Base-by-base conservation (phyloP, 345 rosid genomes). In the Raphanus raphanistrum region DNA sequence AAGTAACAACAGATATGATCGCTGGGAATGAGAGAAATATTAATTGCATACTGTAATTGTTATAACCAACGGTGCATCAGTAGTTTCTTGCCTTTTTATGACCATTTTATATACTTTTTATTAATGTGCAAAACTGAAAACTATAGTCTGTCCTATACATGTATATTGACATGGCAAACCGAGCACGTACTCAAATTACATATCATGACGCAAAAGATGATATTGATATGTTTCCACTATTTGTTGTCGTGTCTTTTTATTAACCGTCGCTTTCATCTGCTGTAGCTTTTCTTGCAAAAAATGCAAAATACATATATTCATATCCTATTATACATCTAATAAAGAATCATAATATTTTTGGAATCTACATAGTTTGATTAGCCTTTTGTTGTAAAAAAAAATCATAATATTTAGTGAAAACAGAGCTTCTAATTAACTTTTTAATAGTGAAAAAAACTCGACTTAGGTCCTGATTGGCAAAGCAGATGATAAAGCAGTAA, bases 81-180 rank as follows among this genome's bases (percentile, higher is more conserved):
- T 65, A 65, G 64, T 63, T 26, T 64, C 63, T 64, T 73, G 52
- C 70, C 70, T 52, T 63, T 64, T 16, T 15, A 3, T 6, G 2
- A 36, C 10, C 2, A 16, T 52, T 28, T 2, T 28, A 16, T 15
- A 16, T 52, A n/a, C 0, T 15, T 50, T 5, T 15, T 50, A 50
- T 5, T 4, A 38, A 38, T 38, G 43, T 38, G 43, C 9, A 38
- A 38, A 12, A 12, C 12, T 45, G n/a, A 45, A 15, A n/a, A 50
- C 25, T n/a, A 15, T 50, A 5, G 57, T 48, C 13, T 17, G 17
- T 48, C 3, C 2, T 50, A 50, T 38, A n/a, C 57, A 50, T 50
- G 57, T 36, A 36, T 50, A 21, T 21, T 21, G 21, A 21, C 21
- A 21, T 21, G 21, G 21, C 21, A 21, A 21, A 21, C 21, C 21